Percentiles rank a stretch among this genome's conserved stretches.
phyloP scores from a whole-genome alignment of 352 stramenopile species.

The Blastocystis sp. region DNA sequence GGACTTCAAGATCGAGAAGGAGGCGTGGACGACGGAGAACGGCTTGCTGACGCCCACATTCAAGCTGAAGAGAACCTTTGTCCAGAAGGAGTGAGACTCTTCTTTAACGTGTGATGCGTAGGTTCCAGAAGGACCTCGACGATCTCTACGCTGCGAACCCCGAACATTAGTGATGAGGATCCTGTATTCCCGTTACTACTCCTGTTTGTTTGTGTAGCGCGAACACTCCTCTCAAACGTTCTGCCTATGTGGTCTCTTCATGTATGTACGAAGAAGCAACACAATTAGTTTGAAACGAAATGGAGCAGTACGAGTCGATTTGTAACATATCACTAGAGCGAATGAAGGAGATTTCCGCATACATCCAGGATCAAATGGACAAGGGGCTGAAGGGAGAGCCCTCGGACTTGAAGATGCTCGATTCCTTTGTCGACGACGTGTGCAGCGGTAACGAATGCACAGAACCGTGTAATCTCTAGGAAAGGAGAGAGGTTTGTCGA shows the following conservation, averaged over 20 bases:
- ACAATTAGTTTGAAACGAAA: not conserved
- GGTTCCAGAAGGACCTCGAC: conserved; percentile 49
- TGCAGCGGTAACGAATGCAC: not conserved
- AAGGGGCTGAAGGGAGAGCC: conserved; percentile 35
- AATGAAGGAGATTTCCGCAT: conserved; percentile 57
- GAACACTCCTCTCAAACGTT: too few species aligned
- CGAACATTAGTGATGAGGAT: conserved; percentile 45
- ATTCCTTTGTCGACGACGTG: conserved; percentile 45
- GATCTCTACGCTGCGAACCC: conserved; percentile 50
- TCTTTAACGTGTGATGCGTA: not conserved
- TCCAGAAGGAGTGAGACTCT: conserved; percentile 30
- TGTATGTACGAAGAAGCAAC: too few species aligned
- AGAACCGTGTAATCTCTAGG: not conserved
- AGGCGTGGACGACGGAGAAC: conserved; percentile 81
- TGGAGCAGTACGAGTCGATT: conserved; percentile 6
- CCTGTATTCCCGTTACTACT: too few species aligned
- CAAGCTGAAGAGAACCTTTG: conserved; percentile 79
- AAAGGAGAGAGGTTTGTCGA: conserved; percentile 43
- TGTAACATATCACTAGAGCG: conserved; percentile 33
- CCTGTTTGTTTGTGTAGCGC: too few species aligned
- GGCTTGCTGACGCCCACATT: conserved; percentile 84
- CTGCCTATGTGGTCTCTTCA: too few species aligned
- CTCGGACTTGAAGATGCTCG: conserved; percentile 65
- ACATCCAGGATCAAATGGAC: conserved; percentile 53
- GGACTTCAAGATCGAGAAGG: conserved; percentile 80